Evolutionary conservation across 2,329 filamentous ascomycete genomes (phyloP).

Genomic region (Phialophora verrucosa): DNA sequence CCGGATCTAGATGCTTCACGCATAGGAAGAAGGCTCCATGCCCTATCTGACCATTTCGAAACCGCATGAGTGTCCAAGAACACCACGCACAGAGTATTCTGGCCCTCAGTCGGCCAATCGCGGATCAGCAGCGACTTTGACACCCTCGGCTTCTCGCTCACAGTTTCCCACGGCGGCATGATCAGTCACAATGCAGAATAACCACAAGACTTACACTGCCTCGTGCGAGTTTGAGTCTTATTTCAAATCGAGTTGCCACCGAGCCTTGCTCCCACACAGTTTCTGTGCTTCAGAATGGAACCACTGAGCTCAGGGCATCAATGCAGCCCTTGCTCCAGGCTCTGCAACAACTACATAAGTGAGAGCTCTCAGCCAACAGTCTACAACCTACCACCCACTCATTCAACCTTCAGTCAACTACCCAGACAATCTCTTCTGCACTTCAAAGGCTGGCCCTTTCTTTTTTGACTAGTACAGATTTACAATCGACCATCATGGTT

Average conservation of each 20-base stretch:
- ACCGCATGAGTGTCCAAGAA: background rate
- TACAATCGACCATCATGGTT: constrained; percentile 17
- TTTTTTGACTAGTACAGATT: background rate
- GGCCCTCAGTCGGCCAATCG: background rate
- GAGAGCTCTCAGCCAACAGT: background rate
- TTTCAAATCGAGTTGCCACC: background rate
- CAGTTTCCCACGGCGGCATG: background rate
- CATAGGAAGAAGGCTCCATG: background rate
- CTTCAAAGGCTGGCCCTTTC: constrained; percentile 3
- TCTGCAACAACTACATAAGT: background rate
- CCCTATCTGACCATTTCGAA: background rate
- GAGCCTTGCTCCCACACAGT: background rate
- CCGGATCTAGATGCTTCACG: too few species aligned
- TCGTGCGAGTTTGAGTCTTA: background rate
- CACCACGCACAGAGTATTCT: background rate
- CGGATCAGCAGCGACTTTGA: background rate
- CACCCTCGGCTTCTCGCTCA: constrained; percentile 1
- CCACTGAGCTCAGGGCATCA: background rate
- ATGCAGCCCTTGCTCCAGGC: background rate
- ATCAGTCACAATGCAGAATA: background rate
- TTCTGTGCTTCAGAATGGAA: constrained; percentile 1
- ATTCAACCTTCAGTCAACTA: background rate
- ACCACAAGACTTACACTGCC: background rate
- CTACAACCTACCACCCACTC: background rate
- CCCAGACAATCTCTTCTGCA: background rate